A percentile compares a stretch with the other conserved stretches of the same genome.
phyloP scores from a whole-genome alignment of 73 alveolate genomes.

The Stentor coeruleus region DNA sequence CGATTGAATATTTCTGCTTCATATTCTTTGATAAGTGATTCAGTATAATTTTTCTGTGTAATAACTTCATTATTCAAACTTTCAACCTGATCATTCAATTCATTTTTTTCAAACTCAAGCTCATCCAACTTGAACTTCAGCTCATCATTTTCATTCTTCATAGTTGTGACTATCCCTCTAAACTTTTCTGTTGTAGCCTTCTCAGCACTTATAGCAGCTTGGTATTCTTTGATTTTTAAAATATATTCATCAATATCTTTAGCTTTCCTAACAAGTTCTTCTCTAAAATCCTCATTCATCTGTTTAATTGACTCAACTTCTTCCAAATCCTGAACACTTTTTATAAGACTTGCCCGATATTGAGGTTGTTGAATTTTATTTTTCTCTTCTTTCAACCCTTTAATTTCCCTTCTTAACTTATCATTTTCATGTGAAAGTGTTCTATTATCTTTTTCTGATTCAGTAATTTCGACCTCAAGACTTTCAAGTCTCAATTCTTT shows the following conservation, averaged over 20 bases:
- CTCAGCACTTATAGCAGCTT: neutral
- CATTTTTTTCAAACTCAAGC: neutral
- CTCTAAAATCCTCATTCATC: neutral
- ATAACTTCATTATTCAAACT: neutral
- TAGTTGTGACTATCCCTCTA: neutral
- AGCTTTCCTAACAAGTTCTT: neutral
- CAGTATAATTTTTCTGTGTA: neutral
- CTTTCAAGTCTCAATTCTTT: neutral
- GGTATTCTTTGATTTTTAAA: neutral
- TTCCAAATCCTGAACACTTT: neutral
- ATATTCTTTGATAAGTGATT: neutral
- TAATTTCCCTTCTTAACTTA: neutral
- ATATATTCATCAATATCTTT: neutral
- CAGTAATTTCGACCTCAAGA: neutral
- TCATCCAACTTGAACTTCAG: neutral
- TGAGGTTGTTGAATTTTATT: neutral
- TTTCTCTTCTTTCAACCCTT: neutral
- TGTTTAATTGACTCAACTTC: neutral
- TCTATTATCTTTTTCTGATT: neutral
- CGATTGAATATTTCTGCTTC: conserved; percentile 7
- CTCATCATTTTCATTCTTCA: conserved; percentile 5
- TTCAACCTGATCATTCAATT: neutral
- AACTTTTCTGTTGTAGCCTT: neutral
- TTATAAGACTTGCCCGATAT: neutral
- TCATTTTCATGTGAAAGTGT: neutral